Percentiles rank a stretch among this genome's conserved stretches.
phyloP scores from a whole-genome alignment of 768 basidiomycete species.

The Phaeolepiota aurea region DNA sequence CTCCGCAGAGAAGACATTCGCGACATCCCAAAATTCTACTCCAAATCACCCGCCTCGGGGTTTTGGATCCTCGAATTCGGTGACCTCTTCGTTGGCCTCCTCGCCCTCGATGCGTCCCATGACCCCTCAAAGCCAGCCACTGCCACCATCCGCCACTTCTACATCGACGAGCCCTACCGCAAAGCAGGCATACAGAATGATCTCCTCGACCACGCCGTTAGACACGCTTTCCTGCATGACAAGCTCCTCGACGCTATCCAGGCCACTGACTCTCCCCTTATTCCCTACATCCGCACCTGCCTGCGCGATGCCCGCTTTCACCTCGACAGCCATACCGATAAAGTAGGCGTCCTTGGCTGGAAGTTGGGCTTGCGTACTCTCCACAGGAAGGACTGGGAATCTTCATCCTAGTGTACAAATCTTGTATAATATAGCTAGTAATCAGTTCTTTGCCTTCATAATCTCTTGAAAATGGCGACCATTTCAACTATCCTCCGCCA shows the following conservation, averaged over 20 bases:
- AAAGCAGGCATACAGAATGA: conserved; percentile 52
- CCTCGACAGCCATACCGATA: conserved; percentile 31
- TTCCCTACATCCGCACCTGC: conserved; percentile 37
- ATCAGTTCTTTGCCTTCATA: not conserved
- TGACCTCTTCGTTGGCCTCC: conserved; percentile 51
- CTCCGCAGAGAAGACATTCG: conserved; percentile 50
- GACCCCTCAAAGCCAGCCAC: conserved; percentile 27
- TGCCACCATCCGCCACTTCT: conserved; percentile 71
- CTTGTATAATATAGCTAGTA: not conserved
- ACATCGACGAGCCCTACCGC: conserved; percentile 59
- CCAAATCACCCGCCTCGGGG: conserved; percentile 52
- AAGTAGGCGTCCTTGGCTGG: conserved; percentile 53
- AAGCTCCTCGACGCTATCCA: conserved; percentile 35
- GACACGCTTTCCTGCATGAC: conserved; percentile 44
- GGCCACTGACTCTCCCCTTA: conserved; percentile 39
- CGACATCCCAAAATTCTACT: conserved; percentile 47
- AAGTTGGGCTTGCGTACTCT: conserved; percentile 35
- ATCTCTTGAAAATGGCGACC: not conserved
- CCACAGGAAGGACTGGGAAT: conserved; percentile 38
- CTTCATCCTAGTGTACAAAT: conserved; percentile 9
- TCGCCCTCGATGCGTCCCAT: conserved; percentile 59
- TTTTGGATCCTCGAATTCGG: conserved; percentile 64
- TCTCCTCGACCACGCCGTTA: conserved; percentile 49
- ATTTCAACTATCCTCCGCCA: not conserved
- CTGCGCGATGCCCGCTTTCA: conserved; percentile 42